A percentile compares a stretch with the other conserved stretches of the same genome.
phyloP scores from a whole-genome alignment of 768 basidiomycete species.

The Tricholoma furcatifolium region DNA sequence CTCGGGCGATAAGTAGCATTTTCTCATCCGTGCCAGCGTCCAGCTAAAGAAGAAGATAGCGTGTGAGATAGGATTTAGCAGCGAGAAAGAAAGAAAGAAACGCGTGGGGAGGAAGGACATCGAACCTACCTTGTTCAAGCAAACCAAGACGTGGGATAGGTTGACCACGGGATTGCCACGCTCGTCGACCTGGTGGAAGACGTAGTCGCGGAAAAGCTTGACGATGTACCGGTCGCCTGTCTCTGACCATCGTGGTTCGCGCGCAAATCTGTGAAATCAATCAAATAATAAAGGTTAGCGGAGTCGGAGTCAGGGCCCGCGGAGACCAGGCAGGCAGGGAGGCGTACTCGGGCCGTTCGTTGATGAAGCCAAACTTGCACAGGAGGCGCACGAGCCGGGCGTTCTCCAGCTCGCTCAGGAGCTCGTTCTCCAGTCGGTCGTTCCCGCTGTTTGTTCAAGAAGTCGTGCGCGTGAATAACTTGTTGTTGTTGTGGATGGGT shows the following conservation, averaged over 20 bases:
- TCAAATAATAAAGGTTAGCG: background rate
- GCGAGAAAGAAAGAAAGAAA: too few species aligned
- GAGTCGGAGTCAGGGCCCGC: background rate
- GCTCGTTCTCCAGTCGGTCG: slow-evolving; percentile 80
- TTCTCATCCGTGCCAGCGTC: slow-evolving; percentile 93
- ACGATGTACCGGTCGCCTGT: slow-evolving; percentile 98
- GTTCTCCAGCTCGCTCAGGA: slow-evolving; percentile 91
- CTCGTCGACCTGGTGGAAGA: slow-evolving; percentile 97
- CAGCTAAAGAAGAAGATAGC: slow-evolving; percentile 52
- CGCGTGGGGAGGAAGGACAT: slow-evolving; percentile 9
- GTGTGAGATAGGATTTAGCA: background rate
- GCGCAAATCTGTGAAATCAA: slow-evolving; percentile 69
- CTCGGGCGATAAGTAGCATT: slow-evolving; percentile 91
- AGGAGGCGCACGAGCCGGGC: slow-evolving; percentile 85
- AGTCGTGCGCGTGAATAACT: background rate
- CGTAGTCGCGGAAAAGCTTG: slow-evolving; percentile 97
- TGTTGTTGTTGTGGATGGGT: too few species aligned
- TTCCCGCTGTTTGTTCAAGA: slow-evolving; percentile 49
- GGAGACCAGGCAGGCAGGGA: background rate
- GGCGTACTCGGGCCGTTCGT: slow-evolving; percentile 96
- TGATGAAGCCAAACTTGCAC: slow-evolving; percentile 97
- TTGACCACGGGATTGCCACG: slow-evolving; percentile 87
- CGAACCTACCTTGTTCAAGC: slow-evolving; percentile 94
- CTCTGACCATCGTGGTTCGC: slow-evolving; percentile 96
- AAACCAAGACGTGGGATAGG: slow-evolving; percentile 85